Evolutionary conservation across 2,329 filamentous ascomycete genomes (phyloP), one percentile per base, ranked within the genome.

Genomic region (Triangularia verruculosa): DNA sequence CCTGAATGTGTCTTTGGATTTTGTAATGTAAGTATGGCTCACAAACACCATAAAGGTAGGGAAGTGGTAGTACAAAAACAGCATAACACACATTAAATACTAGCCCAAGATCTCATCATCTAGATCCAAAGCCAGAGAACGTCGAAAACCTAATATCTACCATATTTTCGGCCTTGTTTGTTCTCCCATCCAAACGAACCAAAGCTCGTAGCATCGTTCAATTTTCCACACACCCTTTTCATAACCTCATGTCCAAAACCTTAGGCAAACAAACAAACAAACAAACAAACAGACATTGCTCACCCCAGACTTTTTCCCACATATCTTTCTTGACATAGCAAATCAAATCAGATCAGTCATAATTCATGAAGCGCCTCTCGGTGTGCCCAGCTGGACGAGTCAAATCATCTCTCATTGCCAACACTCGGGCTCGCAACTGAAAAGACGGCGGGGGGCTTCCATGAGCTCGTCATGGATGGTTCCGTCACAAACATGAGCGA

Each of bases 401-500:
- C 2, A 17, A 9, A 47, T 47, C 39, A 47, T 47, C 3, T 20
- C 39, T 47, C 39, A 12, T 47, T 47, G n/a, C 68, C 68, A 7
- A 67, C 64, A 20, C 64, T 68, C 9, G 68, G 68, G 17, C 63
- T 70, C 6, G 27, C 58, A 20, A 17, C 32, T 1, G 60, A 56
- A 60, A 69, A 71, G 2, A 55, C 62, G 47, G 66, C 62, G 1
- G 67, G 67, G 15, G 66, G 63, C 15, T 58, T 56, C 66, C 69
- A 69, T 11, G 56, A 56, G 1, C 20, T n/a, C 11, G 61, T 61
- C 9, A n/a, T 59, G 1, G 62, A 51, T 1, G 62, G 39, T 5
- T 56, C 53, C 4, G 65, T 63, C 1, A 61, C 28, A 32, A 72
- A 70, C 67, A 72, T 70, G 13, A 55, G 64, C 13, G 68, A 70